These are phyloP conservation scores for Hypocrella siamensis DNA, from an alignment of 2,329 filamentous ascomycete species.

Conservation along the genomic window DNA sequence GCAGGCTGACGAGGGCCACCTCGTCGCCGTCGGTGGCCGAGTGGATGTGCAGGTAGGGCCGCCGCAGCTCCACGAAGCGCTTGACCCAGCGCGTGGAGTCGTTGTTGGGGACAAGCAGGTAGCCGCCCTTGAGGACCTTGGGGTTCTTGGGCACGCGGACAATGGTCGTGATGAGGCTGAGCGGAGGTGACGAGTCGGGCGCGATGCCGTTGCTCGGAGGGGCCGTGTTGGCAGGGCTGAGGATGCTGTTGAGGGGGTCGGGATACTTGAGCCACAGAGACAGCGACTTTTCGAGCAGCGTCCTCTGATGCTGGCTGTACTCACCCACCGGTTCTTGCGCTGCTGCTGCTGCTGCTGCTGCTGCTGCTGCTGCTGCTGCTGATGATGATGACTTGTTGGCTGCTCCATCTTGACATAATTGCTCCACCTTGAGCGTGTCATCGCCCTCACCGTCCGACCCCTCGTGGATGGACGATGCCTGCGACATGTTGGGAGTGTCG, in stretches of 20 bases:
- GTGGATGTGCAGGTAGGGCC: constrained; percentile 86
- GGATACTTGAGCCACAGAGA: constrained; percentile 49
- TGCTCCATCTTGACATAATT: too few species aligned
- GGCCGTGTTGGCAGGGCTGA: constrained; percentile 46
- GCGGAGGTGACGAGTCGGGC: constrained; percentile 30
- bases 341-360: constrained; percentile 4
- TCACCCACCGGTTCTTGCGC: constrained; percentile 10
- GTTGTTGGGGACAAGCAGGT: constrained; percentile 71
- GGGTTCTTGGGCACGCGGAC: constrained; percentile 69
- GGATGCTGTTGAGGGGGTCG: constrained; percentile 37
- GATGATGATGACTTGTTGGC: too few species aligned
- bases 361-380: constrained; percentile 9
- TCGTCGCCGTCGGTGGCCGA: constrained; percentile 77
- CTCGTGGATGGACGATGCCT: constrained; percentile 19
- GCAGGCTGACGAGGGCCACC: constrained; percentile 73
- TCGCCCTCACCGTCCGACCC: constrained; percentile 10
- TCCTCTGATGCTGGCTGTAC: constrained; percentile 28
- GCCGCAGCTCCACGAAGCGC: constrained; percentile 80
- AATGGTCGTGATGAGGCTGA: constrained; percentile 59
- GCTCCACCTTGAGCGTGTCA: constrained; percentile 9
- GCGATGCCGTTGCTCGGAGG: constrained; percentile 50
- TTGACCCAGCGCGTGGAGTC: constrained; percentile 77
- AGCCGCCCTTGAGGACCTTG: constrained; percentile 69
- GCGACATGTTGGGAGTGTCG: constrained; percentile 38
- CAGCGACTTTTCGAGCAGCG: constrained; percentile 39